Evolutionary conservation across 2,329 filamentous ascomycete genomes (phyloP).

Genomic region (Aspergillus alliaceus): DNA sequence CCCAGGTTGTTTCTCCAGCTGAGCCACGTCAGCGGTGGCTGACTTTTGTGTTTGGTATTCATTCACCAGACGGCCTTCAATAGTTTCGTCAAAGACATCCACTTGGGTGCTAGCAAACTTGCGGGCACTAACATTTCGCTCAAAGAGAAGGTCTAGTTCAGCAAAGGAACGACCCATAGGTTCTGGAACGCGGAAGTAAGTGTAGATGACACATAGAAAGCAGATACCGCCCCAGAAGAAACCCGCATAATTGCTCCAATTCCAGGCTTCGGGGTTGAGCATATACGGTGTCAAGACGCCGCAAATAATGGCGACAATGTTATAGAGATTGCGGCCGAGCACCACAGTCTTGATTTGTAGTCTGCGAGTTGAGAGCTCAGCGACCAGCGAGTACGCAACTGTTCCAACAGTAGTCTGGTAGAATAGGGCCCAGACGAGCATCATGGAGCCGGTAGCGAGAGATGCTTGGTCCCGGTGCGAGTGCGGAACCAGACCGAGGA

Average conservation of each 20-base stretch:
- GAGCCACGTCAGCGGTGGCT: constrained; percentile 53
- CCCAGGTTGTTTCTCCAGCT: constrained; percentile 49
- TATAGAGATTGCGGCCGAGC: constrained; percentile 77
- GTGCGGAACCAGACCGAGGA: constrained; percentile 71
- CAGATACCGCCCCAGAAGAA: constrained; percentile 87
- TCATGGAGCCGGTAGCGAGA: constrained; percentile 79
- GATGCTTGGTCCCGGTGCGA: constrained; percentile 61
- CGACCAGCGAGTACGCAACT: constrained; percentile 84
- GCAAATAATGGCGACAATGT: constrained; percentile 78
- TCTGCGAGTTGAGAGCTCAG: constrained; percentile 77
- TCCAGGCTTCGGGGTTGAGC: constrained; percentile 83
- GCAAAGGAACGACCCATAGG: constrained; percentile 78
- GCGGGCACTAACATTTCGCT: constrained; percentile 67
- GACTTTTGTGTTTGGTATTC: constrained; percentile 45
- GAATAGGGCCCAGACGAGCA: constrained; percentile 77
- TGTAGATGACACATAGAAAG: constrained; percentile 78
- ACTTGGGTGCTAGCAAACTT: constrained; percentile 65
- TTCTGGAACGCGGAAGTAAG: constrained; percentile 78
- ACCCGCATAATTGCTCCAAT: constrained; percentile 83
- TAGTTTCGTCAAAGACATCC: constrained; percentile 53
- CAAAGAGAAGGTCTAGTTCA: constrained; percentile 82
- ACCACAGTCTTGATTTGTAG: constrained; percentile 92
- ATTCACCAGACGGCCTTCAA: constrained; percentile 28
- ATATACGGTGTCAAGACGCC: constrained; percentile 86
- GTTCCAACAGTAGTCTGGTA: constrained; percentile 89